Percentiles rank a stretch among this genome's conserved stretches.
phyloP scores from a whole-genome alignment of 31 red algal genomes.

The Porphyra umbilicalis region DNA sequence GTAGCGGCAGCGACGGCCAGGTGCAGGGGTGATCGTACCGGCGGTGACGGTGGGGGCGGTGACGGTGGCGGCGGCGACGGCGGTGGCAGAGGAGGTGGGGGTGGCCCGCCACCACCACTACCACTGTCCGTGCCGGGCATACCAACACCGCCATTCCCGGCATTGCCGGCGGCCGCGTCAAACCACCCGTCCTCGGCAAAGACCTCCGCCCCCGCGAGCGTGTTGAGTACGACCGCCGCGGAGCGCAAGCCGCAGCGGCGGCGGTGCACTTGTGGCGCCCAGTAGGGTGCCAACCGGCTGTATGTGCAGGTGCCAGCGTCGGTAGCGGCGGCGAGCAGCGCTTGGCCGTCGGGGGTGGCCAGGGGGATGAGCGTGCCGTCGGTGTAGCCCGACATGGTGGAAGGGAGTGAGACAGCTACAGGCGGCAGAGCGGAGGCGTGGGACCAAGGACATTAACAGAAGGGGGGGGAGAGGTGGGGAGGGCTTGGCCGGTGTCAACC shows the following conservation, averaged over 20 bases:
- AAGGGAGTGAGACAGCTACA: no score
- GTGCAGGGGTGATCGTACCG: no score
- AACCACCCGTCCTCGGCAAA: background rate
- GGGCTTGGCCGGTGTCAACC: no score
- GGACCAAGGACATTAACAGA: no score
- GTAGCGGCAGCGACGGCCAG: background rate
- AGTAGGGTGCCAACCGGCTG: background rate
- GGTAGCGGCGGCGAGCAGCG: background rate
- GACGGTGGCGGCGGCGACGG: no score
- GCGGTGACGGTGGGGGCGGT: no score
- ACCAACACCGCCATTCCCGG: background rate
- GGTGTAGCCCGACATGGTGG: background rate
- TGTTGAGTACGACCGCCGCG: background rate
- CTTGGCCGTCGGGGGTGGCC: background rate
- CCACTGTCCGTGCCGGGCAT: background rate
- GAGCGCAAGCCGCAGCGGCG: background rate
- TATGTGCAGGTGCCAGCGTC: background rate
- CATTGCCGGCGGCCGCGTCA: background rate
- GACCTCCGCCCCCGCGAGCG: background rate
- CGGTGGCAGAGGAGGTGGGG: no score
- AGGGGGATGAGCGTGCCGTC: background rate
- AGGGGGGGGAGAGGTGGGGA: no score
- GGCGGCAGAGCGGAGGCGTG: no score
- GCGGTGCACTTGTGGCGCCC: background rate
- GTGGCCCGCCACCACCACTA: background rate